Base-by-base conservation (phyloP, 1,139 yeast genomes). In the Meyerozyma sp. region DNA sequence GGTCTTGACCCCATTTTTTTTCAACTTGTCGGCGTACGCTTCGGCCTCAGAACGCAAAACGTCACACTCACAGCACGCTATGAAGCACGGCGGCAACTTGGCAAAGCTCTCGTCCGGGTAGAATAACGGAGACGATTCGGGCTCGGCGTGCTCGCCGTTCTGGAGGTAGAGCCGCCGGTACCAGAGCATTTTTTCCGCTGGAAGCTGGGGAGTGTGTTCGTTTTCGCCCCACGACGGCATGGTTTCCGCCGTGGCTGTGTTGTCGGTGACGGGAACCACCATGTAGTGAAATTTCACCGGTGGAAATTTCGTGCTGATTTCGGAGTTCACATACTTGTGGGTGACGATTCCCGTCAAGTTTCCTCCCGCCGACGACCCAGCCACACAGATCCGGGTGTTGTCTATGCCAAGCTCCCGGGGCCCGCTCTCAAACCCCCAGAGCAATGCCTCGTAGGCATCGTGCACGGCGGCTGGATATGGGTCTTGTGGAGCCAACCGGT, bases 291-390 rank as follows among this genome's bases (percentile, higher is more conserved):
- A 65, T 35, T 54, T 59, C 11, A 74, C 46, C 3, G 72, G 63
- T 13, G 79, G 77, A 6, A 66, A 52, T 2, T 45, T 35, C n/a
- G 49, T 43, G 14, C 63, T 45, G 4, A 53, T 36, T 11, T 49
- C 51, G 8, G 63, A 60, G 29, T 51, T 49, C 30, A 66, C 71
- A 46, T 58, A 65, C 50, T 68, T 68, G 50, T 74, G 77, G 18
- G 70, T 55, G 38, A 72, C 59, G 7, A 68, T 60, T 1, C 76
- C 76, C 14, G 75, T 62, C 48, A 73, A 59, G 52, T 72, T 70
- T 2, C 77, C 77, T 21, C 77, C 80, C 16, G 79, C 79, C 3
- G 79, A 73, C 1, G 75, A 68, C 0, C 80, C 79, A 10, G 70
- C 78, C 18, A 70, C 59, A 9, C 70, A 68, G n/a, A 75, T 56